A percentile compares a stretch with the other conserved stretches of the same genome.
These are phyloP conservation scores for Hypericum androsaemum DNA, from an alignment of 345 rosid genomes.

Conservation along the genomic window DNA sequence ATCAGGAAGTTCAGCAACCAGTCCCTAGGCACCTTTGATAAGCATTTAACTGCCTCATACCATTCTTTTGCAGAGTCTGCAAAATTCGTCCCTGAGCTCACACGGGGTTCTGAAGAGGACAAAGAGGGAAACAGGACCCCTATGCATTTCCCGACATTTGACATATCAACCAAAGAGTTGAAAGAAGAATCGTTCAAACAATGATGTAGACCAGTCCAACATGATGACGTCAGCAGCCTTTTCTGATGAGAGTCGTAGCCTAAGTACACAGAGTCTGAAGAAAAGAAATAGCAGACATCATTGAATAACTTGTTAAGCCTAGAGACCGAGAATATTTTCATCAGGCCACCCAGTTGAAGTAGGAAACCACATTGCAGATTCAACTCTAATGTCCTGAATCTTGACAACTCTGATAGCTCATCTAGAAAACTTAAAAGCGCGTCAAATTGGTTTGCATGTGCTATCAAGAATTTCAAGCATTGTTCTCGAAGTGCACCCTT, in stretches of 20 bases:
- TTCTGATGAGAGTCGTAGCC: constrained; percentile 33
- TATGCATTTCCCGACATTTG: constrained; percentile 51
- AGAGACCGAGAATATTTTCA: constrained; percentile 67
- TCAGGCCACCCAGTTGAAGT: constrained; percentile 44
- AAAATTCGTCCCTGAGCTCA: constrained; percentile 15
- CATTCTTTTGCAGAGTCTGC: constrained; percentile 40
- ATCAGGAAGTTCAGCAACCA: constrained; percentile 73
- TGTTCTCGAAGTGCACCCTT: constrained; percentile 55
- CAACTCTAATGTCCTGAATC: constrained; percentile 60
- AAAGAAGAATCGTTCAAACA: constrained; percentile 61
- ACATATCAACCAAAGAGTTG: constrained; percentile 41
- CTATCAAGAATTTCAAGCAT: constrained; percentile 49
- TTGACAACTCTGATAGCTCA: constrained; percentile 64
- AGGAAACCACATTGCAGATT: constrained; percentile 61
- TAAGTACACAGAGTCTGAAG: constrained; percentile 35
- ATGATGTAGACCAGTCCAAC: constrained; percentile 70
- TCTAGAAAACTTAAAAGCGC: constrained; percentile 60
- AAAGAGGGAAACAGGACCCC: constrained; percentile 55
- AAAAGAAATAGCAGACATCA: constrained; percentile 46
- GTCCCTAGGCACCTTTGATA: constrained; percentile 45
- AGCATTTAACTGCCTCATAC: constrained; percentile 57
- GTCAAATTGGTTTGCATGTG: constrained; percentile 63
- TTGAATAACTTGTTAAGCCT: constrained; percentile 61
- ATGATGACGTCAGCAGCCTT: constrained; percentile 44
- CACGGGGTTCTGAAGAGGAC: constrained; percentile 36